A percentile compares a stretch with the other conserved stretches of the same genome.
Evolutionary conservation across 495 filamentous ascomycete genomes (phyloP).

Genomic region (Aspergillus saccharolyticus): DNA sequence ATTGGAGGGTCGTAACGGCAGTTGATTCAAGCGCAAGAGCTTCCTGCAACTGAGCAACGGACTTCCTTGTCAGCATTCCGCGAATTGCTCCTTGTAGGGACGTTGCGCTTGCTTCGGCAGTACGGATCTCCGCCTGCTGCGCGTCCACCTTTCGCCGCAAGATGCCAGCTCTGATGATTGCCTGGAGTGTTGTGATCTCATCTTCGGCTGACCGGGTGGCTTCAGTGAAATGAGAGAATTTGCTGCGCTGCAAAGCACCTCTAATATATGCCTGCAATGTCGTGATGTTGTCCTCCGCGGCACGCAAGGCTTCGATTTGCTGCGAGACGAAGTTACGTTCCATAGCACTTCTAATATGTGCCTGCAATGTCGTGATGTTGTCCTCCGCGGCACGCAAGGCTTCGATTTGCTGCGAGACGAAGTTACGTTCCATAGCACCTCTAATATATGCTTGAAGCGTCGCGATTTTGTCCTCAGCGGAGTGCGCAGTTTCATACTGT

Average conservation of each 20-base stretch:
- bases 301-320: conserved; percentile 34
- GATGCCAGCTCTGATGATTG: conserved; percentile 34
- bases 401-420: conserved; percentile 22
- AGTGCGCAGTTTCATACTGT: conserved; percentile 40
- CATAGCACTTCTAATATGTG: conserved; percentile 11
- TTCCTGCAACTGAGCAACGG: conserved; percentile 30
- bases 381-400: conserved; percentile 45
- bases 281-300: conserved; percentile 34
- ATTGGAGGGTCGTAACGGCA: conserved; percentile 44
- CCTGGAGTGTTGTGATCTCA: conserved; percentile 34
- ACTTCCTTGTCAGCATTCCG: conserved; percentile 43
- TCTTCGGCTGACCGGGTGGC: conserved; percentile 32
- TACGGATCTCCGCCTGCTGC: conserved; percentile 47
- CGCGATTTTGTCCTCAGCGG: conserved; percentile 39
- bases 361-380: conserved; percentile 43
- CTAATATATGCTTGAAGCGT: conserved; percentile 35
- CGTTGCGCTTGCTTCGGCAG: conserved; percentile 22
- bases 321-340: conserved; percentile 14
- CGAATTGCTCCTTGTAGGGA: conserved; percentile 49
- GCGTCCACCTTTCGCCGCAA: conserved; percentile 44
- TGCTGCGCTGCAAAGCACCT: conserved; percentile 16
- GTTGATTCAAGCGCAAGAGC: conserved; percentile 27
- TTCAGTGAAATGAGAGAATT: conserved; percentile 32
- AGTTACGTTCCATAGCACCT: conserved; percentile 19
- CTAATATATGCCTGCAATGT: conserved; percentile 28